phyloP scores from a whole-genome alignment of 2,329 filamentous ascomycete genomes.

The Elsinoe batatas region DNA sequence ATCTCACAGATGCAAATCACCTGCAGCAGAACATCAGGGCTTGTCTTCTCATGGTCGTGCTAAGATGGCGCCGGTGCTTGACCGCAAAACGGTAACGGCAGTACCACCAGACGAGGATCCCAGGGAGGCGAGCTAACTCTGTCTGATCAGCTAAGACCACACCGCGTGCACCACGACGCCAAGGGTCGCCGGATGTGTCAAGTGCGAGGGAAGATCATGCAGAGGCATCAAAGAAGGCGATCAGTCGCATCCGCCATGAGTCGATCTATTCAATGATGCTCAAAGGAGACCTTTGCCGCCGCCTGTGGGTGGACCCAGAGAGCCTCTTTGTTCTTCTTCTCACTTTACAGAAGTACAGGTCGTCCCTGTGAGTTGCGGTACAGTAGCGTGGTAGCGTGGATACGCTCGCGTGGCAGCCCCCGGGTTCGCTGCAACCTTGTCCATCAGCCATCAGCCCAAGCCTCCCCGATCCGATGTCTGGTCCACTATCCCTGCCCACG shows the following conservation, averaged over 20 bases:
- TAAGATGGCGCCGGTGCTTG: conserved; percentile 11
- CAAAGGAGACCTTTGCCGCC: background rate
- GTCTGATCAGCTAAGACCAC: background rate
- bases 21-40: background rate
- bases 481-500: conserved; percentile 6
- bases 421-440: conserved; percentile 5
- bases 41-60: background rate
- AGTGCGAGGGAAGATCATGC: conserved; percentile 5
- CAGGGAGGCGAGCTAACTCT: conserved; percentile 6
- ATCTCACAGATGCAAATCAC: conserved; percentile 4
- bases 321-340: background rate
- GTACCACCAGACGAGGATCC: conserved; percentile 8
- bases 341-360: background rate
- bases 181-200: conserved; percentile 12
- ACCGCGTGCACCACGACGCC: conserved; percentile 2
- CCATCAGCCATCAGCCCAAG: conserved; percentile 1
- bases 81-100: conserved; percentile 9
- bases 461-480: conserved; percentile 1
- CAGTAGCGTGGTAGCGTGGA: background rate
- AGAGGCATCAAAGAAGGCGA: background rate
- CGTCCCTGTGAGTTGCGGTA: background rate
- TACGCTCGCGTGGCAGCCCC: conserved; percentile 11
- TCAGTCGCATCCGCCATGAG: background rate
- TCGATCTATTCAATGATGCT: background rate
- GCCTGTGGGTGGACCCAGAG: background rate